Evolutionary conservation across 1,284 basidiomycete genomes (phyloP).

Genomic region (Puccinia polysora): DNA sequence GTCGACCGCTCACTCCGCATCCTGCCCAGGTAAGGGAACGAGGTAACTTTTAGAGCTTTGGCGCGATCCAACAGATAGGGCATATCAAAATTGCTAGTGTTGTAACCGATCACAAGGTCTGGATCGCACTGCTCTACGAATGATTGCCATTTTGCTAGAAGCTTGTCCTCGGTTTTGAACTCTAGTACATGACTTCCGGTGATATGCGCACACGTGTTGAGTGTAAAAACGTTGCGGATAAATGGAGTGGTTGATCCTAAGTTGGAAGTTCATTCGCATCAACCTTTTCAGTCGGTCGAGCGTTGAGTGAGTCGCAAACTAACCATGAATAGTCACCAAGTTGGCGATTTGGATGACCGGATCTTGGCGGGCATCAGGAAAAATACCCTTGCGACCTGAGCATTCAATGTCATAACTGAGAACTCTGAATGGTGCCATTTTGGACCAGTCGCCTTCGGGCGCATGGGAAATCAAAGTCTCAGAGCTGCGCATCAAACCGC

Average conservation of each 20-base stretch:
- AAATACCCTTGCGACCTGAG: constrained; percentile 89
- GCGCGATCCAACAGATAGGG: constrained; percentile 88
- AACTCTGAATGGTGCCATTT: constrained; percentile 80
- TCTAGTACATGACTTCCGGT: constrained; percentile 90
- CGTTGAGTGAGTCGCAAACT: no score
- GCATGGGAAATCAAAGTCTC: constrained; percentile 77
- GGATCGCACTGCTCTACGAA: constrained; percentile 84
- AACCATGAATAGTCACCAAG: constrained; percentile 93
- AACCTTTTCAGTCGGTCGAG: no score
- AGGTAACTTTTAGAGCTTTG: constrained; percentile 65
- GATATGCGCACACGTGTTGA: constrained; percentile 85
- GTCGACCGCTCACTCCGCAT: constrained; percentile 61
- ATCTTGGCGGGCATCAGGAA: constrained; percentile 79
- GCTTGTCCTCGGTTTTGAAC: constrained; percentile 66
- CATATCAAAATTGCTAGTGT: constrained; percentile 84
- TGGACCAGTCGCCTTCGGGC: constrained; percentile 82
- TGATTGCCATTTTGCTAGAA: constrained; percentile 74
- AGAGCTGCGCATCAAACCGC: constrained; percentile 59
- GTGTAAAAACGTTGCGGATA: constrained; percentile 89
- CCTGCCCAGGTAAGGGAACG: constrained; percentile 73
- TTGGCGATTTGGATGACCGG: constrained; percentile 96
- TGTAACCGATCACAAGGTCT: constrained; percentile 90
- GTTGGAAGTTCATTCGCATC: no score
- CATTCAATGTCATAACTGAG: constrained; percentile 97
- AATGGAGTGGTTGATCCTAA: constrained; percentile 85